Evolutionary conservation across 1,139 yeast genomes (phyloP), one percentile per base, ranked within the genome.

Genomic region (Sugiyamaella castrensis): DNA sequence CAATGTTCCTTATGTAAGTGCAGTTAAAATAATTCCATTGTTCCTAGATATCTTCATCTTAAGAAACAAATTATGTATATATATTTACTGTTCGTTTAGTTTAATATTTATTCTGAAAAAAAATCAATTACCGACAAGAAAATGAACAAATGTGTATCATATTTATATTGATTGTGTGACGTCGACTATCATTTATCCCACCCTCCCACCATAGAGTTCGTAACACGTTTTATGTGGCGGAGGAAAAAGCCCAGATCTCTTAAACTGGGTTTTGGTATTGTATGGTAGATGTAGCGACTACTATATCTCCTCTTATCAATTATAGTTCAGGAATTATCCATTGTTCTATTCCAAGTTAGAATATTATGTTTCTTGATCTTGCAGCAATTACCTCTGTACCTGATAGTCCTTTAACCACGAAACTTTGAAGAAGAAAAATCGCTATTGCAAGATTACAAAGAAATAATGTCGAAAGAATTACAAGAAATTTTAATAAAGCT

Each of bases 401-500:
- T 19, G 24, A 19, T 19, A 19, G 24, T 19, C 24, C 24, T 19
- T 19, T 51, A 11, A 27, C 51, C 5, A 39, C 54, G 1, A 28
- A 40, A 10, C 43, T 71, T 24, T 57, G 40, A 12, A 49, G 51
- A 35, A 36, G 43, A 29, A 33, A 35, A 29, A 43, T 53, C 12
- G 53, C 51, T 8, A 19, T 51, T 8, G 45, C 33, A 8, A 36
- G 51, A 16, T 30, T 53, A 34, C n/a, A 37, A 33, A 15, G 35
- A 16, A 51, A 51, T 33, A 46, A 52, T 9, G 48, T 54, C n/a
- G 52, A 50, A 11, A 45, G 37, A 12, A 79, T 80, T 50, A 74
- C 75, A 53, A 72, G 67, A 48, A 68, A 69, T 38, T 72, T 76
- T 60, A 79, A 80, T 54, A 64, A 57, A 57, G 61, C 73, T 35